Evolutionary conservation across 2,329 filamentous ascomycete genomes (phyloP), one percentile per base, ranked within the genome.

Genomic region (Grosmannia clavigera): DNA sequence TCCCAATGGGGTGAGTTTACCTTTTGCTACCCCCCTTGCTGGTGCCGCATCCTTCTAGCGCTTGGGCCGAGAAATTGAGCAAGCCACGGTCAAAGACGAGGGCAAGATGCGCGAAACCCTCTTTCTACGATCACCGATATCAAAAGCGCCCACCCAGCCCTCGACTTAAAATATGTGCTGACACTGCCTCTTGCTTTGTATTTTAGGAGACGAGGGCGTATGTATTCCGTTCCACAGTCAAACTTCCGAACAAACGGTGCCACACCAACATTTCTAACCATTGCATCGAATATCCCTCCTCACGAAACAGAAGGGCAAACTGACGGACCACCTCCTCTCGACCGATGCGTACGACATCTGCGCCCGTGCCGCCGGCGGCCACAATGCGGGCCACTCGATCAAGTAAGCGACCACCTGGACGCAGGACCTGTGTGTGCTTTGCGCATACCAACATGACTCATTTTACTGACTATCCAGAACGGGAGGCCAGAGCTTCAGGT

Each of bases 361-460:
- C 73, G 81, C 80, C 66, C 76, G 81, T 65, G 79, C 80, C 59
- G 77, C 80, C 65, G 81, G 81, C 60, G 82, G 82, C 58, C 82
- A 84, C 71, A 84, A 84, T 71, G 82, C 81, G 12, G 78, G 79
- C 33, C 78, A 81, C 65, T 81, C 78, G 38, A 65, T 65, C 63
- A 60, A 55, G 64, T 65, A 61, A 61, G 63, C 51, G 53, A 14
- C n/a, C 29, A 11, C 19, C 50, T 27, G 11, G 12, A 19, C 11
- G 5, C 29, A 38, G 27, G 3, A 22, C 3, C 9, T 52, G 5
- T 31, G 14, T 14, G 25, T 27, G 10, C 5, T 19, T 27, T 14
- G 25, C 25, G 12, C n/a, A 16, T 54, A 3, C 2, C 25, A 9
- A 19, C 25, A 35, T n/a, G 51, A n/a, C 29, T n/a, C 25, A 54